Conservation (phyloP, 768 basidiomycete species). For the Macrolepiota albuminosa region DNA sequence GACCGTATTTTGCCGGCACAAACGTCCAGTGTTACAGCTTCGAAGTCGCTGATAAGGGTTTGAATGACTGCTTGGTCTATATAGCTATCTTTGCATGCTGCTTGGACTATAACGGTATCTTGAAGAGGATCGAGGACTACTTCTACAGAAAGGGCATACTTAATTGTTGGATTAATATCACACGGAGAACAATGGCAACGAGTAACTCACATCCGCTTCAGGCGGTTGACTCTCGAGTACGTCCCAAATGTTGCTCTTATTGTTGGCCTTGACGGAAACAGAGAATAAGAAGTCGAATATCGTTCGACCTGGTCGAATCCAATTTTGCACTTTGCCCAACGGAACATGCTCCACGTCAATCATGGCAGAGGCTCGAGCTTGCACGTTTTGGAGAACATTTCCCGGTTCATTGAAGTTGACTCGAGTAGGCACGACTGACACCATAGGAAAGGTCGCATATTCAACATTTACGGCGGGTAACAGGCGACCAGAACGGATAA, state of each 20-base stretch:
- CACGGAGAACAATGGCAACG: not conserved
- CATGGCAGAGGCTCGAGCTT: conserved; percentile 21
- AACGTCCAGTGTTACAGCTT: conserved; percentile 15
- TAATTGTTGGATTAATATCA: not conserved
- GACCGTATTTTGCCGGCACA: conserved; percentile 1
- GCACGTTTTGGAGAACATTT: conserved; percentile 19
- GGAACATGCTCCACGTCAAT: conserved; percentile 29
- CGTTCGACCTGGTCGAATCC: conserved; percentile 26
- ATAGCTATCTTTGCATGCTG: conserved; percentile 20
- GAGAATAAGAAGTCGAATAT: conserved; percentile 30
- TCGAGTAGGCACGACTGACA: conserved; percentile 26
- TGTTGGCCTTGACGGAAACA: conserved; percentile 20
- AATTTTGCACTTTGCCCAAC: conserved; percentile 26
- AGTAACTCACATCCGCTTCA: conserved; percentile 25
- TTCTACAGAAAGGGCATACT: conserved; percentile 30
- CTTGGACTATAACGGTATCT: conserved; percentile 21
- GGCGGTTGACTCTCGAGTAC: conserved; percentile 26
- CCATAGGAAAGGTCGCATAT: conserved; percentile 23
- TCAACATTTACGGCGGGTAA: conserved; percentile 25
- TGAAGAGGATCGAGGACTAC: conserved; percentile 21
- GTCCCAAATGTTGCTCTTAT: conserved; percentile 20
- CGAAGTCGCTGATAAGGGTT: conserved; percentile 20
- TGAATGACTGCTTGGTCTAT: conserved; percentile 8
- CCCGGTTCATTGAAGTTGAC: conserved; percentile 19
- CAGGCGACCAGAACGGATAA: conserved; percentile 31